Percentiles rank a stretch among this genome's conserved stretches.
phyloP scores from a whole-genome alignment of 768 basidiomycete genomes.

The Russula abietina region DNA sequence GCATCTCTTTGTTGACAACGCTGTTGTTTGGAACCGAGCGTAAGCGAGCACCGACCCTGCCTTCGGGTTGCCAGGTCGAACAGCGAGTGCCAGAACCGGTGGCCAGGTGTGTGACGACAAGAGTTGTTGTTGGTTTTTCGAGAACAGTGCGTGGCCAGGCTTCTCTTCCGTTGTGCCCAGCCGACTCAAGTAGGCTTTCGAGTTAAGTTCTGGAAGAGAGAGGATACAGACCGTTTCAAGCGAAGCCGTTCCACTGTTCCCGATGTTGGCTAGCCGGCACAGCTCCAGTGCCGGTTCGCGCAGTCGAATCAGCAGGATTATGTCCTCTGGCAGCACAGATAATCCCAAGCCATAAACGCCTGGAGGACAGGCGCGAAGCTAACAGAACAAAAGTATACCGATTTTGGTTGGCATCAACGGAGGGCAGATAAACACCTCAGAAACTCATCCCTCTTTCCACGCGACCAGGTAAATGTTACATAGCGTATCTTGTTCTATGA shows the following conservation, averaged over 20 bases:
- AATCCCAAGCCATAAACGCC: conserved; percentile 9
- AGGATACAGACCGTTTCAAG: conserved; percentile 12
- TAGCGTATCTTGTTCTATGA: too few relatives aligned
- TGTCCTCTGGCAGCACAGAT: conserved; percentile 6
- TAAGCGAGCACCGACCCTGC: neutral
- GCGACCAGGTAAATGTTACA: conserved; percentile 12
- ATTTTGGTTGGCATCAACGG: neutral
- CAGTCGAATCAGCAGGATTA: conserved; percentile 8
- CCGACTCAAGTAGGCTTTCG: neutral
- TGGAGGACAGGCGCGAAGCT: neutral
- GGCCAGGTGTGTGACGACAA: neutral
- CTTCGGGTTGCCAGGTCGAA: too few relatives aligned
- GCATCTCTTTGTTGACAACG: conserved; percentile 12
- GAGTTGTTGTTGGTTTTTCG: neutral
- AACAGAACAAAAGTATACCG: too few relatives aligned
- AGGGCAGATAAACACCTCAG: neutral
- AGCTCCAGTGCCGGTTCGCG: conserved; percentile 11
- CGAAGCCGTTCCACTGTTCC: neutral
- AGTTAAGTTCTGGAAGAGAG: neutral
- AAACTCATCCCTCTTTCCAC: conserved; percentile 12
- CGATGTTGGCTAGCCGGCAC: conserved; percentile 5
- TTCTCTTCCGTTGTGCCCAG: conserved; percentile 5
- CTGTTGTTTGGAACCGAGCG: conserved; percentile 1
- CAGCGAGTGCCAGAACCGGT: too few relatives aligned
- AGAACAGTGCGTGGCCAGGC: conserved; percentile 12